These are phyloP conservation scores for Polytolypa hystricis DNA, from an alignment of 2,329 filamentous ascomycete species.

Conservation along the genomic window DNA sequence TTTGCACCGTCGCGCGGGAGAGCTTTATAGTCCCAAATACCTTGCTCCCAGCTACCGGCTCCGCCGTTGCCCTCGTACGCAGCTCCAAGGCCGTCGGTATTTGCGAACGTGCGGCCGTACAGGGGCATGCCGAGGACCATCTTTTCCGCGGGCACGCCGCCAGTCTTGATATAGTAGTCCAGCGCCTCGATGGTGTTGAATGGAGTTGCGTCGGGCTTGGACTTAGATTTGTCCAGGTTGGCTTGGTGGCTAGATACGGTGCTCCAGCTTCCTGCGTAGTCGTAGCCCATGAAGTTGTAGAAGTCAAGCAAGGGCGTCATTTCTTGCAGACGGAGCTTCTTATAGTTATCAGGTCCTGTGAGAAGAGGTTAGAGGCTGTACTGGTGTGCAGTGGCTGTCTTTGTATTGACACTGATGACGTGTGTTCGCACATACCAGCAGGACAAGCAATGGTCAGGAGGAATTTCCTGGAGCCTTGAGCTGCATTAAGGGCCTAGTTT, in stretches of 20 bases:
- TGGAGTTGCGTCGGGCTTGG: constrained; percentile 58
- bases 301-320: constrained; percentile 42
- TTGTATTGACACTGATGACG: not conserved
- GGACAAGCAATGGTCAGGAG: constrained; percentile 41
- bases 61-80: constrained; percentile 64
- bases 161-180: constrained; percentile 53
- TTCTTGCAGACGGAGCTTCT: constrained; percentile 30
- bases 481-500: constrained; percentile 4
- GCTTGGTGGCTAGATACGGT: constrained; percentile 62
- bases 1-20: constrained; percentile 58
- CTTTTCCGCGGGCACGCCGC: constrained; percentile 53
- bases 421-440: constrained; percentile 22
- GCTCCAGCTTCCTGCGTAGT: constrained; percentile 79
- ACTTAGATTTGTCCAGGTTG: constrained; percentile 55
- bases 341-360: constrained; percentile 31
- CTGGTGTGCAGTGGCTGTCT: not conserved
- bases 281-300: constrained; percentile 65
- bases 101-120: constrained; percentile 79
- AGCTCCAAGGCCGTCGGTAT: constrained; percentile 63
- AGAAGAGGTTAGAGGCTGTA: not conserved
- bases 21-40: constrained; percentile 80
- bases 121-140: constrained; percentile 89
- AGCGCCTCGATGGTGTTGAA: constrained; percentile 66
- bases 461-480: constrained; percentile 31
- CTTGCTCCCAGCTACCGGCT: constrained; percentile 67